Conservation (phyloP, 257 asterid genomes). For the Salvia miltiorrhiza region DNA sequence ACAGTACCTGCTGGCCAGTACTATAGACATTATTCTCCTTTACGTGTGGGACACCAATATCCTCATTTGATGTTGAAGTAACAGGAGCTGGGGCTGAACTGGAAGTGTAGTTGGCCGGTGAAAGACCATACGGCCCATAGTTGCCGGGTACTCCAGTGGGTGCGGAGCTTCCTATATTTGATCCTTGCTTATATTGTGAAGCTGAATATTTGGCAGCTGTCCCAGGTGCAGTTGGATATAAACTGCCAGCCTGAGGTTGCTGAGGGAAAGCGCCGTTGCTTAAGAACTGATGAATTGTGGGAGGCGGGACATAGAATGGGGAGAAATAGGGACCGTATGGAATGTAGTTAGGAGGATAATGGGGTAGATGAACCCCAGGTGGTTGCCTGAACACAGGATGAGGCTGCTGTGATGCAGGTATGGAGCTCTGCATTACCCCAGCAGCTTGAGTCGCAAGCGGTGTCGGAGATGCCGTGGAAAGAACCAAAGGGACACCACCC, state of each 20-base stretch:
- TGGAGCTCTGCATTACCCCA: constrained; percentile 72
- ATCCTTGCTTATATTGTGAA: constrained; percentile 75
- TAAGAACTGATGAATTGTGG: constrained; percentile 72
- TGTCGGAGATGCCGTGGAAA: constrained; percentile 66
- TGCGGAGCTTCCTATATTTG: constrained; percentile 59
- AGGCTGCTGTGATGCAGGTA: constrained; percentile 62
- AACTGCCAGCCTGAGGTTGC: constrained; percentile 73
- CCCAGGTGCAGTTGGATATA: constrained; percentile 70
- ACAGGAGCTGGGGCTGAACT: constrained; percentile 55
- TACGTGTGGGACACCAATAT: constrained; percentile 52
- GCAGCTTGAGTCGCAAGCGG: constrained; percentile 80
- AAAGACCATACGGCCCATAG: constrained; percentile 71
- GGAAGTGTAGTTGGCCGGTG: constrained; percentile 55
- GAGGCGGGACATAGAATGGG: constrained; percentile 71
- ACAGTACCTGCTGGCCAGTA: constrained; percentile 76
- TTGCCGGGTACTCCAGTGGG: constrained; percentile 68
- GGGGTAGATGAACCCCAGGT: constrained; percentile 75
- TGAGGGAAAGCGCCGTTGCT: constrained; percentile 74
- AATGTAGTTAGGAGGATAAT: constrained; percentile 70
- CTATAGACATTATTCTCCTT: constrained; percentile 66
- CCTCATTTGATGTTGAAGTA: constrained; percentile 68
- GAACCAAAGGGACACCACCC: constrained; percentile 58
- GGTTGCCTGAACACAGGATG: constrained; percentile 78
- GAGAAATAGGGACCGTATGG: constrained; percentile 82
- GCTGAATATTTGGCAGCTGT: constrained; percentile 70